Evolutionary conservation across 495 filamentous ascomycete genomes (phyloP).

Genomic region (Xylaria nigripes): DNA sequence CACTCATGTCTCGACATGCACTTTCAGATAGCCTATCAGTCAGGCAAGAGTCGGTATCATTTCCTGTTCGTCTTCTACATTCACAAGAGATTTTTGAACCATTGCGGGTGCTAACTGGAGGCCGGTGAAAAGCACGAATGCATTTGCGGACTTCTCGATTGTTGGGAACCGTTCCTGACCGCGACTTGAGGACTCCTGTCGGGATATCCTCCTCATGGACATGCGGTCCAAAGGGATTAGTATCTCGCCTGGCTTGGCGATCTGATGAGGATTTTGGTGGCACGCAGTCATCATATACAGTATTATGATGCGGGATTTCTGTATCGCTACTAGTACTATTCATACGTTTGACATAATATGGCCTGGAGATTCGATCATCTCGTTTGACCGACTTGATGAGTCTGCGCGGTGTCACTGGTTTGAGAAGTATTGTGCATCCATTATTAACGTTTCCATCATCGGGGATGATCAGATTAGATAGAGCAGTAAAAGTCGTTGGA

Average conservation of each 20-base stretch:
- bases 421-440: neutral
- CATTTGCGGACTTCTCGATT: conserved; percentile 31
- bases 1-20: conserved; percentile 18
- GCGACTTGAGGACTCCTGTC: conserved; percentile 15
- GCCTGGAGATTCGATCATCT: neutral
- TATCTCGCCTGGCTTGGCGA: conserved; percentile 15
- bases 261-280: conserved; percentile 18
- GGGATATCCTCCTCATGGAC: conserved; percentile 27
- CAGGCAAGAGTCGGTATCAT: conserved; percentile 7
- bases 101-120: conserved; percentile 28
- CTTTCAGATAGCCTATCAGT: conserved; percentile 3
- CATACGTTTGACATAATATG: neutral
- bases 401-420: conserved; percentile 13
- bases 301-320: conserved; percentile 11
- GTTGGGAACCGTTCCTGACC: conserved; percentile 19
- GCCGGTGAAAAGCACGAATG: conserved; percentile 28
- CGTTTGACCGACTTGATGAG: conserved; percentile 15
- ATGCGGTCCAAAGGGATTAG: too few species aligned
- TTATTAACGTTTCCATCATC: neutral
- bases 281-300: conserved; percentile 15
- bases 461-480: neutral
- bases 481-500: neutral
- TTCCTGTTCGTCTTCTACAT: neutral
- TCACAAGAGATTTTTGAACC: conserved; percentile 27
- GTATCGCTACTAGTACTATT: conserved; percentile 1